These are phyloP conservation scores for Phaeosphaeria sp. DNA, from an alignment of 2,329 filamentous ascomycete species.

Conservation along the genomic window DNA sequence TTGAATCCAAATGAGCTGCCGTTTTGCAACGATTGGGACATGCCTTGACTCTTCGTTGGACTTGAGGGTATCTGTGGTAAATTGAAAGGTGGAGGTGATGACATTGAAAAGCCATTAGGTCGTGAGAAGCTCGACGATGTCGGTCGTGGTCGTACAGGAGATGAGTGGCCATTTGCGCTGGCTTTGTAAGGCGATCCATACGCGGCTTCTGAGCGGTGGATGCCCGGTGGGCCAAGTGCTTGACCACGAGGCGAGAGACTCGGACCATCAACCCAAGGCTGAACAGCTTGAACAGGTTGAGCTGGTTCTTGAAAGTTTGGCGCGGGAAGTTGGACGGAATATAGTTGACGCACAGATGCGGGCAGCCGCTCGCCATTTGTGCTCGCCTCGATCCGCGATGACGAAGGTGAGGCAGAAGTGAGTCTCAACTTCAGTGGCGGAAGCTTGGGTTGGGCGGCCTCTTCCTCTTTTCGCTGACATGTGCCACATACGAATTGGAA, in stretches of 20 bases:
- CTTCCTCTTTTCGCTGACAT: conserved; percentile 74
- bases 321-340: conserved; percentile 24
- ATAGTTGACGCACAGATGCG: conserved; percentile 15
- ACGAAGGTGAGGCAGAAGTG: conserved; percentile 56
- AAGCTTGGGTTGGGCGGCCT: conserved; percentile 67
- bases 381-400: conserved; percentile 18
- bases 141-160: conserved; percentile 31
- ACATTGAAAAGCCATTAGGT: conserved; percentile 33
- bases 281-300: conserved; percentile 19
- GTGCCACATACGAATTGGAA: conserved; percentile 86
- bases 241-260: conserved; percentile 55
- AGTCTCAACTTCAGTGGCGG: conserved; percentile 67
- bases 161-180: conserved; percentile 33
- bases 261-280: conserved; percentile 51
- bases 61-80: conserved; percentile 26
- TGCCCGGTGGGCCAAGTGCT: conserved; percentile 51
- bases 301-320: conserved; percentile 25
- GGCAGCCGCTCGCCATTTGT: conserved; percentile 25
- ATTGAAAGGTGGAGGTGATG: conserved; percentile 44
- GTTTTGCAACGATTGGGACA: conserved; percentile 33
- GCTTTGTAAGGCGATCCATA: conserved; percentile 41
- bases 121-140: conserved; percentile 27
- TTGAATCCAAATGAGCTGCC: conserved; percentile 32
- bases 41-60: conserved; percentile 11
- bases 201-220: conserved; percentile 46